Percentiles rank a stretch among this genome's conserved stretches.
phyloP scores from a whole-genome alignment of 352 stramenopile genomes.

The Phytophthora uliginosa region DNA sequence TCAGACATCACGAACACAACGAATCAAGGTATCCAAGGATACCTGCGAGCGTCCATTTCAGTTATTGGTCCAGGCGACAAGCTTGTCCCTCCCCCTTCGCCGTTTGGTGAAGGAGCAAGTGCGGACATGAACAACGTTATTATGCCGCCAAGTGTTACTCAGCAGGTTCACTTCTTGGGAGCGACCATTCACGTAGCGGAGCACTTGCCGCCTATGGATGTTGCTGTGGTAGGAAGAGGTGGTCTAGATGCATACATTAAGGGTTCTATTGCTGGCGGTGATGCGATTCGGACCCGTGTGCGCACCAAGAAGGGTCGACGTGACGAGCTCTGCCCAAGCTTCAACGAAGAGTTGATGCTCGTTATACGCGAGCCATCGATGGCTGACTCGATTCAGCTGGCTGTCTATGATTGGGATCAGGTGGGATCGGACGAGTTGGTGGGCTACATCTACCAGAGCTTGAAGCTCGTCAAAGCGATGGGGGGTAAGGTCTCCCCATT shows the following conservation, averaged over 20 bases:
- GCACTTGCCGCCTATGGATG: conserved; percentile 82
- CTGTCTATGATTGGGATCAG: conserved; percentile 84
- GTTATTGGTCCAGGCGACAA: conserved; percentile 92
- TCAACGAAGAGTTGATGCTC: conserved; percentile 86
- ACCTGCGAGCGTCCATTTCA: conserved; percentile 89
- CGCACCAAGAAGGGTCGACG: conserved; percentile 81
- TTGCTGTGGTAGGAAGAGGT: conserved; percentile 64
- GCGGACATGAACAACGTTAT: conserved; percentile 75
- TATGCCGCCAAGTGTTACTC: conserved; percentile 80
- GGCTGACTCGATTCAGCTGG: conserved; percentile 79
- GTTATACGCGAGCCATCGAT: conserved; percentile 85
- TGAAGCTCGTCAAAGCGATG: conserved; percentile 80
- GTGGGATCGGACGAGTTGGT: conserved; percentile 82
- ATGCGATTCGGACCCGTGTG: conserved; percentile 76
- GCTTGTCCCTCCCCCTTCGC: conserved; percentile 72
- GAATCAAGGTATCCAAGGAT: conserved; percentile 93
- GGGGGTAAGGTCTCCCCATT: conserved; percentile 63
- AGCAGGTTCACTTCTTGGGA: conserved; percentile 81
- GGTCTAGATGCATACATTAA: conserved; percentile 84
- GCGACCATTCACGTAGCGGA: conserved; percentile 77
- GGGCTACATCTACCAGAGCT: conserved; percentile 73
- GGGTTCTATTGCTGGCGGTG: conserved; percentile 61
- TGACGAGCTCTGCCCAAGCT: conserved; percentile 72
- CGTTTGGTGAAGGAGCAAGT: conserved; percentile 54
- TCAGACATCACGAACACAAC: conserved; percentile 85